Evolutionary conservation across 805 yeast species (phyloP).

Genomic region (Cephaloascus albidus): DNA sequence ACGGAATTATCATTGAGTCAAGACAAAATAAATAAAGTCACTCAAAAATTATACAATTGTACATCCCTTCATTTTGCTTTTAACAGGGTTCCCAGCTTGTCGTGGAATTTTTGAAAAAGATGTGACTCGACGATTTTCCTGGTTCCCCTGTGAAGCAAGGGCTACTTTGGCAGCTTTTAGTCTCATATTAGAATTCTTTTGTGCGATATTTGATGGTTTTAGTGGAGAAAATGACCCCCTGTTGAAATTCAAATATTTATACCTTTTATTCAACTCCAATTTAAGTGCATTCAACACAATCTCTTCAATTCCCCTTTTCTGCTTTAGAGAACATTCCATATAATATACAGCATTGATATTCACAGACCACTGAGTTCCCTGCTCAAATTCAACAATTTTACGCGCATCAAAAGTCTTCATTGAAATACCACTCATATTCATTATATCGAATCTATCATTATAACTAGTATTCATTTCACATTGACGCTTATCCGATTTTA

Average conservation of each 20-base stretch:
- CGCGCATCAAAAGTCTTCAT: slow-evolving; percentile 15
- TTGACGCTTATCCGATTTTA: slow-evolving; percentile 23
- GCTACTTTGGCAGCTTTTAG: neutral
- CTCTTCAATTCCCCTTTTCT: slow-evolving; percentile 5
- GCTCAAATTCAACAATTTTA: slow-evolving; percentile 13
- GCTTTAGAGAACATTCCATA: slow-evolving; percentile 20
- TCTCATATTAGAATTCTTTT: no score
- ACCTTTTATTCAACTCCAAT: neutral
- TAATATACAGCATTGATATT: slow-evolving; percentile 19
- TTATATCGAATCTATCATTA: neutral
- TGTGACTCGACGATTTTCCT: neutral
- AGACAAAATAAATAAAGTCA: no score
- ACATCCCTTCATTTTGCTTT: neutral
- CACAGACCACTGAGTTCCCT: slow-evolving; percentile 17
- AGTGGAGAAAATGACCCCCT: no score
- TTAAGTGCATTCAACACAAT: slow-evolving; percentile 4
- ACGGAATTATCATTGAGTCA: no score
- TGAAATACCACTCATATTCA: slow-evolving; percentile 3
- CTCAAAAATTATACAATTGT: neutral
- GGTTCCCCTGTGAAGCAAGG: no score
- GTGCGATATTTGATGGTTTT: no score
- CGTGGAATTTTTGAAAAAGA: neutral
- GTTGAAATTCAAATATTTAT: no score
- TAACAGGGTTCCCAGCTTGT: neutral
- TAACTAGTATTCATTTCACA: slow-evolving; percentile 9